These are phyloP conservation scores for Yarrowia porcina DNA, from an alignment of 805 yeast species.

Conservation along the genomic window DNA sequence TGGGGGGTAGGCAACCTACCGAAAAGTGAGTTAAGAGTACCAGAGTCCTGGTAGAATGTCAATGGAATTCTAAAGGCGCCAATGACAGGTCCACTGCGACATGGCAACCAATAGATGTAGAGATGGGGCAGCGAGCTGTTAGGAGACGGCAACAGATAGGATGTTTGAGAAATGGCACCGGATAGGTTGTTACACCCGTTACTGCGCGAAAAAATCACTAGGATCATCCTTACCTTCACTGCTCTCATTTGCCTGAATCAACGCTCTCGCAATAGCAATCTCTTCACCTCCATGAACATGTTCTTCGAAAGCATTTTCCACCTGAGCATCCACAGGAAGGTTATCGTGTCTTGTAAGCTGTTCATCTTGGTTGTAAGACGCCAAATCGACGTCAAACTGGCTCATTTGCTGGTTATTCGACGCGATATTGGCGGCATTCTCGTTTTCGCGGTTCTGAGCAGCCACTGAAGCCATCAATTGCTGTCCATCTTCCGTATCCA, in stretches of 20 bases:
- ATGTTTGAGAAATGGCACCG: too few species aligned
- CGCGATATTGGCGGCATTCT: slow-evolving; percentile 35
- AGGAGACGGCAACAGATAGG: too few species aligned
- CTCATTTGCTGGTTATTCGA: slow-evolving; percentile 17
- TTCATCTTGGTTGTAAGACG: slow-evolving; percentile 29
- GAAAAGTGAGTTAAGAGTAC: too few species aligned
- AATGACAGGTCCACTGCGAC: too few species aligned
- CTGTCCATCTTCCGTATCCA: slow-evolving; percentile 47
- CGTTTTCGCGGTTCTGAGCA: slow-evolving; percentile 34
- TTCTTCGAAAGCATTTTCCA: slow-evolving; percentile 46
- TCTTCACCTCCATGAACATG: slow-evolving; percentile 48
- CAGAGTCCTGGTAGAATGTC: too few species aligned
- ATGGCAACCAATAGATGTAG: too few species aligned
- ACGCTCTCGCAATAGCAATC: slow-evolving; percentile 62
- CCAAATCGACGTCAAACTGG: slow-evolving; percentile 21
- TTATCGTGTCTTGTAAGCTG: slow-evolving; percentile 33
- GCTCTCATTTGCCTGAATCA: slow-evolving; percentile 55
- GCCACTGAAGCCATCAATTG: slow-evolving; percentile 60
- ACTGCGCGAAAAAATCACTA: slow-evolving; percentile 9
- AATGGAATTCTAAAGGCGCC: too few species aligned
- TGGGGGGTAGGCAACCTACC: too few species aligned
- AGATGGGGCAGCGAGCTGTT: too few species aligned
- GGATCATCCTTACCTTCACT: slow-evolving; percentile 26
- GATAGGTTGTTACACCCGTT: too few species aligned
- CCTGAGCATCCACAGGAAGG: slow-evolving; percentile 60